A percentile compares a stretch with the other conserved stretches of the same genome.
Evolutionary conservation across 805 yeast species (phyloP).

Genomic region (Candida qinlingensis): DNA sequence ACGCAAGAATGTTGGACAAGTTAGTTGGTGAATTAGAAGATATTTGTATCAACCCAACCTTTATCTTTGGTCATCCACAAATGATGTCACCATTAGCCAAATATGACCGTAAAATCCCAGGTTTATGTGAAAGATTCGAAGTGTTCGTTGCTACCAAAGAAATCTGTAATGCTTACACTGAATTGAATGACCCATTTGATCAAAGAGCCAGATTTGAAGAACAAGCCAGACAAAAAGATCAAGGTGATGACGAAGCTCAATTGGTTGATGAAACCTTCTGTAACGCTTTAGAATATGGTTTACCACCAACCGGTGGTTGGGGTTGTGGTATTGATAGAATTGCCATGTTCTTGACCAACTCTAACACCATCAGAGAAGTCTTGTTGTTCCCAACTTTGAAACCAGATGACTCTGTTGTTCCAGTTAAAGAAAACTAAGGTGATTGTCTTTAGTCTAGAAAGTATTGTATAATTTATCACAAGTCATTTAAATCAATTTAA

Average conservation of each 20-base stretch:
- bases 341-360: conserved; percentile 96
- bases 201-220: conserved; percentile 97
- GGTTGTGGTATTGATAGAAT: conserved; percentile 98
- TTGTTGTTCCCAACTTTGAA: conserved; percentile 97
- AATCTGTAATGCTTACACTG: conserved; percentile 97
- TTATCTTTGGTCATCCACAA: conserved; percentile 98
- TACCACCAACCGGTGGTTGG: conserved; percentile 99
- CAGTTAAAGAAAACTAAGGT: conserved; percentile 6
- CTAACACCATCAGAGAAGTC: conserved; percentile 96
- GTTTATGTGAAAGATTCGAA: conserved; percentile 96
- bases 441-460: no score
- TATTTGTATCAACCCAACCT: conserved; percentile 91
- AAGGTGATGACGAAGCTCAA: conserved; percentile 99
- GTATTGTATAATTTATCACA: no score
- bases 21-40: conserved; percentile 97
- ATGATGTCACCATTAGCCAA: conserved; percentile 99
- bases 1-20: conserved; percentile 98
- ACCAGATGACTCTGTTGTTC: conserved; percentile 56
- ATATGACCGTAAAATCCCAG: conserved; percentile 86
- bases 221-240: conserved; percentile 97
- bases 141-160: conserved; percentile 98
- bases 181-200: conserved; percentile 97
- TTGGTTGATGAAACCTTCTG: conserved; percentile 94
- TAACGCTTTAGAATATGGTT: conserved; percentile 95
- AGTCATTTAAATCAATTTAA: no score